Base-by-base conservation (phyloP, 768 basidiomycete genomes). In the Leucocoprinus sp. region DNA sequence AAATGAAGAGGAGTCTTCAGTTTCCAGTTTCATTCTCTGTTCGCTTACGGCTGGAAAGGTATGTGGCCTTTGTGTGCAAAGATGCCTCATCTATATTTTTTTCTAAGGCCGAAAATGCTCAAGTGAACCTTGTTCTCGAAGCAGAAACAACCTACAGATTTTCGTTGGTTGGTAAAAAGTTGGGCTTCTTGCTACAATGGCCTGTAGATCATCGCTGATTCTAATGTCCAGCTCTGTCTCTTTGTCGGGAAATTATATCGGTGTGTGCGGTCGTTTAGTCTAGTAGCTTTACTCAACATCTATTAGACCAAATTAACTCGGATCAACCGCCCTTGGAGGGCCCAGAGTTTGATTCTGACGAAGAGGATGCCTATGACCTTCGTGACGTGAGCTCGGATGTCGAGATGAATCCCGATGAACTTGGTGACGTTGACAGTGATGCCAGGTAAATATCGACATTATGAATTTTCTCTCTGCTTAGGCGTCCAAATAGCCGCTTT, bases 1-100 rank as follows among this genome's bases (percentile, higher is more conserved):
- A 0, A 70, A 70, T 0, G 70, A 72, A 0, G 72, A 74, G 1
- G 51, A 56, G 15, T 49, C 50, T 8, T 29, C 49, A 1, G 46
- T 60, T 15, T 57, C 64, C 39, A 73, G 75, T 23, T 80, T 81
- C 14, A 70, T 90, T 46, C 67, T 95, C 12, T 83, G 84, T 59
- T 79, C 89, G 1, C 68, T 96, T 55, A 89, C 82, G 39, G 81
- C 86, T 21, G 85, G 88, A 50, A 86, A 82, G 68, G 92, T 88
- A 55, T 45, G 71, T 23, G 24, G 11, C 38, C 15, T 29, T 7
- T 14, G n/a, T 17, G 14, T 11, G n/a, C n/a, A n/a, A n/a, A n/a
- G n/a, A n/a, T n/a, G n/a, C n/a, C n/a, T n/a, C n/a, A n/a, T n/a
- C n/a, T n/a, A n/a, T n/a, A n/a, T n/a, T n/a, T n/a, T n/a, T n/a